Evolutionary conservation across 1,284 basidiomycete species (phyloP), one percentile per base, ranked within the genome.

Genomic region (Apiotrichum laibachii): DNA sequence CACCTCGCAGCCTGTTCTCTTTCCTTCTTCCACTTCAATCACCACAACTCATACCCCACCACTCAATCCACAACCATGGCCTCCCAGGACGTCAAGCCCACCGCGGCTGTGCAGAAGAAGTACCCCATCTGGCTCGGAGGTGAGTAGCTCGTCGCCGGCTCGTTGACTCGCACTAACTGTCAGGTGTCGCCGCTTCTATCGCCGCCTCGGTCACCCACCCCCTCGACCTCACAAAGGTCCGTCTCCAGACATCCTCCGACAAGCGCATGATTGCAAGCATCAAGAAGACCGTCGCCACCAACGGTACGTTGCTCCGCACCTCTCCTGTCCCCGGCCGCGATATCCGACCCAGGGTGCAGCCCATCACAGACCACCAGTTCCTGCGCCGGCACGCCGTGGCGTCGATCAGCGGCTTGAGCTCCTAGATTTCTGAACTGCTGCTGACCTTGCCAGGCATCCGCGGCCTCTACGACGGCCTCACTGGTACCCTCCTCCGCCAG

Each of bases 401-500:
- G 42, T 44, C 42, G 9, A 21, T 44, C 10, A 44, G 26, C 26
- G 26, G 26, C 26, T 31, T 7, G 26, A 31, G 26, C 26, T 31
- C 26, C 26, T 31, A 31, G 26, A 31, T 31, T 31, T 31, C 26
- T 31, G 26, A 31, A 31, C 46, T 45, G n/a, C 11, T 37, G 37
- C 37, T 37, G 37, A 37, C 37, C 11, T 37, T 3, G 12, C 10
- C 85, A 67, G 89, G 89, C 55, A 76, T 82, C 37, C 82, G 86
- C 49, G 91, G 91, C 0, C 81, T 92, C 48, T 91, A 86, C 70
- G 91, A 92, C 69, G 92, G 92, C 21, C 89, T 94, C 60, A 83
- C 88, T 1, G 92, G 91, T 35, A 94, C 92, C 34, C 88, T 91
- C 84, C 79, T 94, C 71, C 85, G 92, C 39, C 92, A 95, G 79